Percentiles rank a stretch among this genome's conserved stretches.
phyloP scores from a whole-genome alignment of 306 rosid species.

The Quercus bicolor region DNA sequence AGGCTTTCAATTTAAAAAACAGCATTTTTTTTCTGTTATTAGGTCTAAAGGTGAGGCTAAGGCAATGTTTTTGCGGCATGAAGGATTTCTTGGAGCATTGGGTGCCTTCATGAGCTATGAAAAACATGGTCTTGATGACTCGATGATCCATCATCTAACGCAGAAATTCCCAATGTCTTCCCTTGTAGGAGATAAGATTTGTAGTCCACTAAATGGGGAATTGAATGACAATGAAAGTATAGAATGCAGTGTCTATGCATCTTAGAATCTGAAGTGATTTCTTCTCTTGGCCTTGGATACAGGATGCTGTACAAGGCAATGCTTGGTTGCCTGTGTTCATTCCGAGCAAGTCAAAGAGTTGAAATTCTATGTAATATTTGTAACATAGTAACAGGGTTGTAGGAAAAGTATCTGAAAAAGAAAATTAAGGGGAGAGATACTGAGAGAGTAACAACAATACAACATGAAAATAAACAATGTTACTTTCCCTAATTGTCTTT shows the following conservation, averaged over 20 bases:
- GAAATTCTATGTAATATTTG: slow-evolving; percentile 21
- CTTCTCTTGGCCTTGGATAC: not conserved
- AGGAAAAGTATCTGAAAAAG: slow-evolving; percentile 3
- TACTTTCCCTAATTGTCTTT: not conserved
- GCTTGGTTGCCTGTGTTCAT: slow-evolving; percentile 41
- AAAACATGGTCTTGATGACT: slow-evolving; percentile 55
- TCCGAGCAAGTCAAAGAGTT: not conserved
- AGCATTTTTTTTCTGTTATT: not conserved
- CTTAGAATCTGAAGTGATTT: slow-evolving; percentile 22
- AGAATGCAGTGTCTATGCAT: slow-evolving; percentile 63
- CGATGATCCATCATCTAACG: slow-evolving; percentile 38
- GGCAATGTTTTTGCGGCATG: slow-evolving; percentile 90
- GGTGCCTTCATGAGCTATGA: slow-evolving; percentile 76
- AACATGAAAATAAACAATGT: not conserved
- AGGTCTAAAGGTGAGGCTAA: slow-evolving; percentile 98
- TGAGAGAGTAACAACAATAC: slow-evolving; percentile 3
- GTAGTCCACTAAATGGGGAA: slow-evolving; percentile 37
- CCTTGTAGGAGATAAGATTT: slow-evolving; percentile 36
- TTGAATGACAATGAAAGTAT: slow-evolving; percentile 64
- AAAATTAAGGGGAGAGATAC: slow-evolving; percentile 1
- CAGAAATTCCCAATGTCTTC: slow-evolving; percentile 38
- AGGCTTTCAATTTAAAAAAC: not conserved
- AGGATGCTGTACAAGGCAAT: slow-evolving; percentile 26
- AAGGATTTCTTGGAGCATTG: slow-evolving; percentile 95
- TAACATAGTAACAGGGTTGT: slow-evolving; percentile 17